A percentile compares a stretch with the other conserved stretches of the same genome.
Conservation (phyloP, 768 basidiomycete species). For the Boletales sp. region DNA sequence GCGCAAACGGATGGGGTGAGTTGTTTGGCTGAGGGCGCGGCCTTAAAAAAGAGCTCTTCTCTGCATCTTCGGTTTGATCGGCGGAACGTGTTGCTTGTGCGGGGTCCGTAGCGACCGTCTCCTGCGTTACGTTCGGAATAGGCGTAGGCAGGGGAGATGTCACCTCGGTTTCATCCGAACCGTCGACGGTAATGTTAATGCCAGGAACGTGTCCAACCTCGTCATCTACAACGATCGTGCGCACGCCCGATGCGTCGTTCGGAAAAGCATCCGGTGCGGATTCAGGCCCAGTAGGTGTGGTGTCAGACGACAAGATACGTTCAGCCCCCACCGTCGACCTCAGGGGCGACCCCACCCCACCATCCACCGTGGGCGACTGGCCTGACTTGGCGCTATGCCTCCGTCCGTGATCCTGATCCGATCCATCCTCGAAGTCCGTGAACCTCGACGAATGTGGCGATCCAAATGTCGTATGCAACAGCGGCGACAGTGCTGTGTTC, state of each 20-base stretch:
- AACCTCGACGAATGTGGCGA: conserved; percentile 34
- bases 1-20: conserved; percentile 25
- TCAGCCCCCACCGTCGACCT: conserved; percentile 15
- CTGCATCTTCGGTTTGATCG: conserved; percentile 4
- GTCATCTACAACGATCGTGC: conserved; percentile 18
- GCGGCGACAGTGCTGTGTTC: conserved; percentile 28
- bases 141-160: conserved; percentile 3
- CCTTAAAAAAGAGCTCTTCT: conserved; percentile 23
- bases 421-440: conserved; percentile 28
- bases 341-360: conserved; percentile 15
- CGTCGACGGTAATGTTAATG: conserved; percentile 3
- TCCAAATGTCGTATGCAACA: conserved; percentile 41
- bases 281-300: background rate
- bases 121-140: conserved; percentile 5
- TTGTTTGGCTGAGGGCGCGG: conserved; percentile 19
- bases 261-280: background rate
- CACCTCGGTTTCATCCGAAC: conserved; percentile 12
- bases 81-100: conserved; percentile 2
- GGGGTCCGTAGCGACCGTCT: conserved; percentile 16
- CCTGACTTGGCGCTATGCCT: conserved; percentile 14
- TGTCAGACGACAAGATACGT: background rate
- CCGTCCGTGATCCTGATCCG: conserved; percentile 20
- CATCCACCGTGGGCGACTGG: conserved; percentile 14
- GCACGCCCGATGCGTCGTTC: conserved; percentile 3
- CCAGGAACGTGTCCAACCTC: conserved; percentile 4